Evolutionary conservation across 345 rosid species (phyloP).

Genomic region (Hirschfeldia incana): DNA sequence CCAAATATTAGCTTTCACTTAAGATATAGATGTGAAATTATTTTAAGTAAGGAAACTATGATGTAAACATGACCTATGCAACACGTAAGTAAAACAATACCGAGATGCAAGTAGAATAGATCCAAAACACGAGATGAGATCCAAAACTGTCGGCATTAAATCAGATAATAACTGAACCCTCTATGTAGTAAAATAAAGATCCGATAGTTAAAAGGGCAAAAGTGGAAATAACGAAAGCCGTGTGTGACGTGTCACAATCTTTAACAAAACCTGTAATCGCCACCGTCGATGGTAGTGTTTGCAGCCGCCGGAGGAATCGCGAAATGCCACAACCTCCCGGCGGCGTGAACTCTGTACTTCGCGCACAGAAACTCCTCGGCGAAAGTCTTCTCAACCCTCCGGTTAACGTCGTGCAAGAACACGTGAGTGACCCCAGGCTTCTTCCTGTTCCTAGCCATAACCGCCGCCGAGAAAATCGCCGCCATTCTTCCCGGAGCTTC

Average conservation of each 20-base stretch:
- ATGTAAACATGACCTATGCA: not conserved
- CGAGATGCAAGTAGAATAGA: not conserved
- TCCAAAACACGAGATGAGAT: constrained; percentile 23
- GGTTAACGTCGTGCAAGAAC: constrained; percentile 62
- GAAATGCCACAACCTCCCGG: constrained; percentile 63
- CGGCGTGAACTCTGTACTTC: constrained; percentile 52
- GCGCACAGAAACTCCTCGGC: constrained; percentile 62
- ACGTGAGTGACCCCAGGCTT: constrained; percentile 66
- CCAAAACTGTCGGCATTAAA: constrained; percentile 34
- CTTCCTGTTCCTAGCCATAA: constrained; percentile 61
- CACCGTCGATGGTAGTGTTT: constrained; percentile 31
- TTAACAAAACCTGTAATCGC: constrained; percentile 39
- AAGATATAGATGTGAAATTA: not conserved
- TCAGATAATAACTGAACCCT: constrained; percentile 31
- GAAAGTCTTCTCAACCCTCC: constrained; percentile 59
- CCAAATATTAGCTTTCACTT: not conserved
- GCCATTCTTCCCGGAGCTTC: constrained; percentile 68
- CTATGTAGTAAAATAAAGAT: constrained; percentile 9
- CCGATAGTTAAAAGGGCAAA: constrained; percentile 24
- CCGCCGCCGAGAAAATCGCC: constrained; percentile 68
- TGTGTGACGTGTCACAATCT: constrained; percentile 1
- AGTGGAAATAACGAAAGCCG: not conserved
- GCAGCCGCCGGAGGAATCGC: constrained; percentile 53
- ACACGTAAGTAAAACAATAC: constrained; percentile 4
- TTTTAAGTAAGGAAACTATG: not conserved